Percentiles rank a stretch among this genome's conserved stretches.
These are phyloP conservation scores for Candida yuanshanica DNA, from an alignment of 805 yeast species.

Conservation along the genomic window DNA sequence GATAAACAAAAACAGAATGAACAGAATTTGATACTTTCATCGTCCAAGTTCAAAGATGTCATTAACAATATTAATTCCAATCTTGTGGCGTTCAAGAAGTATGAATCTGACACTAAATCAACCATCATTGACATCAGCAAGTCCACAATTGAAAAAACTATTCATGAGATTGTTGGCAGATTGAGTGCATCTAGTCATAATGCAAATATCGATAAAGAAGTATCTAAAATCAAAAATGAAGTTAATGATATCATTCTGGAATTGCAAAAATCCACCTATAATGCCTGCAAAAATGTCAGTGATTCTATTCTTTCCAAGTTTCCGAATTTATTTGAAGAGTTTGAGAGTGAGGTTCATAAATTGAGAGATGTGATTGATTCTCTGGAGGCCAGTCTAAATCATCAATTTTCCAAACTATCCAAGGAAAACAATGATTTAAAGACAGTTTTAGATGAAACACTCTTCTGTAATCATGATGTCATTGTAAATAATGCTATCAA, in stretches of 20 bases:
- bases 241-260: slow-evolving; percentile 9
- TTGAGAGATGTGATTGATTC: slow-evolving; percentile 7
- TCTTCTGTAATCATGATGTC: slow-evolving; percentile 20
- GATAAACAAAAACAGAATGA: slow-evolving; percentile 28
- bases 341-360: slow-evolving; percentile 12
- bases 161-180: slow-evolving; percentile 2
- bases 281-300: slow-evolving; percentile 20
- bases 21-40: slow-evolving; percentile 25
- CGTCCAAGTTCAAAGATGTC: slow-evolving; percentile 27
- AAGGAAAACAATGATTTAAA: slow-evolving; percentile 22
- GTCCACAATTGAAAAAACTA: slow-evolving; percentile 2
- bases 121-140: slow-evolving; percentile 12
- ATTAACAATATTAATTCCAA: slow-evolving; percentile 27
- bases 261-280: slow-evolving; percentile 16
- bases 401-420: slow-evolving; percentile 18
- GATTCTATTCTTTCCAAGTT: slow-evolving; percentile 17
- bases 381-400: slow-evolving; percentile 12
- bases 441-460: slow-evolving; percentile 12
- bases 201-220: slow-evolving; percentile 1
- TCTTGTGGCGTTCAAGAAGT: slow-evolving; percentile 18
- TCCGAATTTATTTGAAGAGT: slow-evolving; percentile 17
- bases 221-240: slow-evolving; percentile 9
- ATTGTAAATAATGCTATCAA: slow-evolving; percentile 13
- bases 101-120: slow-evolving; percentile 18
- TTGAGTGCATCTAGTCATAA: slow-evolving; percentile 1